Conservation (phyloP, 176 grass and related monocot species). For the Zea luxurians region DNA sequence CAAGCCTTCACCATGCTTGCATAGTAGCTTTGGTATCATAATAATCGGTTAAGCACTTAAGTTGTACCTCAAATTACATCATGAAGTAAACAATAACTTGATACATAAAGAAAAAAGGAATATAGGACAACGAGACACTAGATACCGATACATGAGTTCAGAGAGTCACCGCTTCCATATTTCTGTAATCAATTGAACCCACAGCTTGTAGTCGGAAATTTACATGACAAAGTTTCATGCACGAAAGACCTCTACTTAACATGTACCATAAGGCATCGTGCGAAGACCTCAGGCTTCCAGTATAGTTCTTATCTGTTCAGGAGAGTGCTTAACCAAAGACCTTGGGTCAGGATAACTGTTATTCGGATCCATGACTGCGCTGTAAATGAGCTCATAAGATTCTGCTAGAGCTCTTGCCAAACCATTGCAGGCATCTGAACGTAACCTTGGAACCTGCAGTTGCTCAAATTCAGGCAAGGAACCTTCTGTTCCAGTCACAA, state of each 20-base stretch:
- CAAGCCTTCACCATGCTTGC: neutral
- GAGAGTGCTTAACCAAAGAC: conserved; percentile 80
- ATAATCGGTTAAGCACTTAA: neutral
- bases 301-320: conserved; percentile 90
- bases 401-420: conserved; percentile 71
- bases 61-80: neutral
- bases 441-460: conserved; percentile 75
- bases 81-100: too few relatives aligned
- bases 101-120: too few relatives aligned
- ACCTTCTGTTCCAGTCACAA: conserved; percentile 79
- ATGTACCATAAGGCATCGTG: too few relatives aligned
- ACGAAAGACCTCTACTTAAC: neutral
- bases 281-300: conserved; percentile 62
- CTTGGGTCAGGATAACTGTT: conserved; percentile 87
- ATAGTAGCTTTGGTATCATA: conserved; percentile 1
- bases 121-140: neutral
- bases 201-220: conserved; percentile 13
- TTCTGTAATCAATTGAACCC: conserved; percentile 2
- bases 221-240: conserved; percentile 21
- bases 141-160: conserved; percentile 28
- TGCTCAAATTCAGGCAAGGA: conserved; percentile 93
- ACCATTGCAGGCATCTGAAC: conserved; percentile 64
- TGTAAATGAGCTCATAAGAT: conserved; percentile 44
- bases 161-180: conserved; percentile 17
- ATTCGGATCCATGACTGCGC: too few relatives aligned